Percentiles rank a stretch among this genome's conserved stretches.
Evolutionary conservation across 768 basidiomycete genomes (phyloP).

Genomic region (Podaxis carcinomalis): DNA sequence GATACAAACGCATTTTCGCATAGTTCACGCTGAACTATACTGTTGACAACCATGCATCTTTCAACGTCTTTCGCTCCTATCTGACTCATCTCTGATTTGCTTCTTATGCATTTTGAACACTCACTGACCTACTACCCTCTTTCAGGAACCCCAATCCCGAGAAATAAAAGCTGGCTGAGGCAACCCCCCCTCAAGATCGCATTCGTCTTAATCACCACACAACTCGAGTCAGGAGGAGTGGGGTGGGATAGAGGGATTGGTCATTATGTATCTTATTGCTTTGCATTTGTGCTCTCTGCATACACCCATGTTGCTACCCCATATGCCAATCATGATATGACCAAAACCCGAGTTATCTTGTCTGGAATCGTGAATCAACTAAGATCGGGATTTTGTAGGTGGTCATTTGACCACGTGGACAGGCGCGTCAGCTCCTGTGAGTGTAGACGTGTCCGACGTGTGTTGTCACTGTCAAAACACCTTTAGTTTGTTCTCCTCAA

Average conservation of each 20-base stretch:
- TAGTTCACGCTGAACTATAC: constrained; percentile 95
- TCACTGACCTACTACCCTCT: constrained; percentile 20
- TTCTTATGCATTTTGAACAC: constrained; percentile 9
- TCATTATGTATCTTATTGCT: constrained; percentile 10
- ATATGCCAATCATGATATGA: constrained; percentile 8
- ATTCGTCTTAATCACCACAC: not conserved
- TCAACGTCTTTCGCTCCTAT: constrained; percentile 99
- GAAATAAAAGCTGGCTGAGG: constrained; percentile 37
- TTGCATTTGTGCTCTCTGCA: constrained; percentile 1
- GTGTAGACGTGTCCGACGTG: constrained; percentile 12
- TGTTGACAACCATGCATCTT: constrained; percentile 85
- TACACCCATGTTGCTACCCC: constrained; percentile 7
- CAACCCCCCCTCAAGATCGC: not conserved
- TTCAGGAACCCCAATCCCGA: constrained; percentile 65
- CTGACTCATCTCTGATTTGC: constrained; percentile 48
- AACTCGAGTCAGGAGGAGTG: not conserved
- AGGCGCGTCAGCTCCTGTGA: constrained; percentile 6
- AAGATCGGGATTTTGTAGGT: not conserved
- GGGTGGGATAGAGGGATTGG: not conserved
- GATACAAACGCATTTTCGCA: constrained; percentile 62
- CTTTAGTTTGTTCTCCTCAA: not conserved
- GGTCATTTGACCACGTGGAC: constrained; percentile 1
- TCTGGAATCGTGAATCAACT: not conserved
- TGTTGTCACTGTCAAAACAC: not conserved
- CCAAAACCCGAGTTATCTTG: not conserved